Conservation (phyloP, 1,284 basidiomycete genomes). For the Malassezia obtusa region DNA sequence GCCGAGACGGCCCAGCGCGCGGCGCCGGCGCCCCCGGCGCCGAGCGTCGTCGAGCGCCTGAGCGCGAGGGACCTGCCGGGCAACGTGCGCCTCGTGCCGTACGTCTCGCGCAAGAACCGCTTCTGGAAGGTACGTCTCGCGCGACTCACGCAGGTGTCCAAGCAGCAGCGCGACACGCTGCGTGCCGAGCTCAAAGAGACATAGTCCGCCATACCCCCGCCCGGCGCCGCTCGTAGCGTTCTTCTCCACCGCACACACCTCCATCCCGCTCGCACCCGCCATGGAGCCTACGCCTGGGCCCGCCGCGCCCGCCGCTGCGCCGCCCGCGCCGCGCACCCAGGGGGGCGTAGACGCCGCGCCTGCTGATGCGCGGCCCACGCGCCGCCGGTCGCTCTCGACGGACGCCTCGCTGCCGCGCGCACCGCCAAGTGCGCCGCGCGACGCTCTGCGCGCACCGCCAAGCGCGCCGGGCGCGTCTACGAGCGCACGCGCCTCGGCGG, state of each 20-base stretch:
- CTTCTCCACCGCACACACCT: neutral
- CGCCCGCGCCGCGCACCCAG: neutral
- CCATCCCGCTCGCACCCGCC: neutral
- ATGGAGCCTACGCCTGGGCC: neutral
- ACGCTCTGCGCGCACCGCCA: too few relatives aligned
- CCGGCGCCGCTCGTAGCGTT: neutral
- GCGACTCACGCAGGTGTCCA: slow-evolving; percentile 1
- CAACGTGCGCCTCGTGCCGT: slow-evolving; percentile 15
- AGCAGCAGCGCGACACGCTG: neutral
- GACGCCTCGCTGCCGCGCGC: neutral
- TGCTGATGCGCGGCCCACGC: too few relatives aligned
- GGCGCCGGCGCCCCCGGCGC: neutral
- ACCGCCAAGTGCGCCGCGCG: too few relatives aligned
- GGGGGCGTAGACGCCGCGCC: too few relatives aligned
- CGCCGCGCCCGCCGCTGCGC: neutral
- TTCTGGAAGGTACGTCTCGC: slow-evolving; percentile 14
- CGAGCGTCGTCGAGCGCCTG: slow-evolving; percentile 8
- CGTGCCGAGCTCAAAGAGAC: neutral
- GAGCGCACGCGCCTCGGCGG: too few relatives aligned
- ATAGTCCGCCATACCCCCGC: neutral
- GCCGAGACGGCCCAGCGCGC: neutral
- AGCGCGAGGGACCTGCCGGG: neutral
- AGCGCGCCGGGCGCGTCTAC: too few relatives aligned
- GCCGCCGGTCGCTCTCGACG: too few relatives aligned
- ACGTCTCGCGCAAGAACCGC: slow-evolving; percentile 8